phyloP scores from a whole-genome alignment of 108 stramenopile species.

The Fistulifera pelliculosa region DNA sequence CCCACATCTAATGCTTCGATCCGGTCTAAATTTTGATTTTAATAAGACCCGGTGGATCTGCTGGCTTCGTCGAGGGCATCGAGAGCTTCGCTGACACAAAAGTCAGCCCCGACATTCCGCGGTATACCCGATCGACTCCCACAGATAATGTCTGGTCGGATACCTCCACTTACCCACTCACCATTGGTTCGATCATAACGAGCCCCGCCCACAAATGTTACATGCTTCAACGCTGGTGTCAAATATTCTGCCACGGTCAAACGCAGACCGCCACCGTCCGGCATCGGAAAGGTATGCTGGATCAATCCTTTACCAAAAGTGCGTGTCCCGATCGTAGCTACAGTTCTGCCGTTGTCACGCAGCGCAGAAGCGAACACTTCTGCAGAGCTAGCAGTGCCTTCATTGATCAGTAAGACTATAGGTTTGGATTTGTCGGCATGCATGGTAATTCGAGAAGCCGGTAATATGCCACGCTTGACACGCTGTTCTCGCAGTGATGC shows the following conservation, averaged over 20 bases:
- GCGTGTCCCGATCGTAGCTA: conserved; percentile 63
- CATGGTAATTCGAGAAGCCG: not conserved
- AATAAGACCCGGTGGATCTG: not conserved
- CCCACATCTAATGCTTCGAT: too few relatives aligned
- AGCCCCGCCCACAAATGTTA: conserved; percentile 62
- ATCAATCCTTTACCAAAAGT: conserved; percentile 75
- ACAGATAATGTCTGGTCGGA: conserved; percentile 58
- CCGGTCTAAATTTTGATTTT: too few relatives aligned
- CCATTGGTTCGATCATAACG: conserved; percentile 30
- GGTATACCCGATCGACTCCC: conserved; percentile 70
- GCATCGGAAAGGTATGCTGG: conserved; percentile 85
- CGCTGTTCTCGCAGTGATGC: conserved; percentile 63
- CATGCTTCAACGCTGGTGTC: conserved; percentile 64
- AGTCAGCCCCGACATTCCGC: conserved; percentile 58
- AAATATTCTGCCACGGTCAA: conserved; percentile 81
- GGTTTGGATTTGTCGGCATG: conserved; percentile 22
- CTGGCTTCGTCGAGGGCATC: conserved; percentile 53
- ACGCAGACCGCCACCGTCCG: conserved; percentile 76
- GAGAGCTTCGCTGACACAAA: conserved; percentile 70
- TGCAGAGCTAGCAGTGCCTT: conserved; percentile 77
- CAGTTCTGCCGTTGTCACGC: conserved; percentile 69
- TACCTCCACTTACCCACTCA: conserved; percentile 44
- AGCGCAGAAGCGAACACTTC: conserved; percentile 74
- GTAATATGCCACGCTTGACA: conserved; percentile 47
- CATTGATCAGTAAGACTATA: conserved; percentile 70